Conservation (phyloP, 441 rosid genomes). For the Hura crepitans region DNA sequence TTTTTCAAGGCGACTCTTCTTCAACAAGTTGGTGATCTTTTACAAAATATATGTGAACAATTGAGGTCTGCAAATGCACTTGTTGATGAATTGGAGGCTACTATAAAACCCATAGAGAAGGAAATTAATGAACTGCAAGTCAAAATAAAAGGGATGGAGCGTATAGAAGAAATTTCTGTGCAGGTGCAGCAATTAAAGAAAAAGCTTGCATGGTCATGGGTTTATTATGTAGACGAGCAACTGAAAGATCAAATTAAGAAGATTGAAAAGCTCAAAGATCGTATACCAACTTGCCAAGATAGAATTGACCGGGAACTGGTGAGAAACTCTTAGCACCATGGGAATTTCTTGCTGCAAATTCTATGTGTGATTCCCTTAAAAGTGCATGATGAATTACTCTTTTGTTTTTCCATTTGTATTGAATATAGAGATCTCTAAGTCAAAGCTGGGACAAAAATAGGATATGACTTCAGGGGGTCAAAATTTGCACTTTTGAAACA, state of each 20-base stretch:
- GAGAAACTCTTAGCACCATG: slow-evolving; percentile 30
- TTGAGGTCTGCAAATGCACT: slow-evolving; percentile 54
- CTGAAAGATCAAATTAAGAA: slow-evolving; percentile 47
- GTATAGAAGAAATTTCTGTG: slow-evolving; percentile 66
- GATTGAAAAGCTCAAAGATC: slow-evolving; percentile 62
- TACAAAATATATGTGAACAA: slow-evolving; percentile 45
- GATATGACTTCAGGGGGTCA: no score
- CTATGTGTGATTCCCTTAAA: background rate
- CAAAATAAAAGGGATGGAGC: slow-evolving; percentile 82
- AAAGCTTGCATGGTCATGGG: slow-evolving; percentile 96
- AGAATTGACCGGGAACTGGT: slow-evolving; percentile 65
- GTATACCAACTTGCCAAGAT: slow-evolving; percentile 79
- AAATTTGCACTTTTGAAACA: no score
- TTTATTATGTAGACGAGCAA: slow-evolving; percentile 68
- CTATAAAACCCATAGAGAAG: slow-evolving; percentile 66
- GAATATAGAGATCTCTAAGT: background rate
- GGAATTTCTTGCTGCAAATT: background rate
- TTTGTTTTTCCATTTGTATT: background rate
- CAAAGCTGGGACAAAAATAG: background rate
- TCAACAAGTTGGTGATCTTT: slow-evolving; percentile 85
- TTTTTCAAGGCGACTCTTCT: slow-evolving; percentile 94
- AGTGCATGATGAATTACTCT: background rate
- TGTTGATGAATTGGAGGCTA: slow-evolving; percentile 59
- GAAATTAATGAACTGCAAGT: slow-evolving; percentile 61
- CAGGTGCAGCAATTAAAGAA: slow-evolving; percentile 63